Conservation (phyloP, 1,139 yeast genomes). For the Eremothecium sinecaudum region DNA sequence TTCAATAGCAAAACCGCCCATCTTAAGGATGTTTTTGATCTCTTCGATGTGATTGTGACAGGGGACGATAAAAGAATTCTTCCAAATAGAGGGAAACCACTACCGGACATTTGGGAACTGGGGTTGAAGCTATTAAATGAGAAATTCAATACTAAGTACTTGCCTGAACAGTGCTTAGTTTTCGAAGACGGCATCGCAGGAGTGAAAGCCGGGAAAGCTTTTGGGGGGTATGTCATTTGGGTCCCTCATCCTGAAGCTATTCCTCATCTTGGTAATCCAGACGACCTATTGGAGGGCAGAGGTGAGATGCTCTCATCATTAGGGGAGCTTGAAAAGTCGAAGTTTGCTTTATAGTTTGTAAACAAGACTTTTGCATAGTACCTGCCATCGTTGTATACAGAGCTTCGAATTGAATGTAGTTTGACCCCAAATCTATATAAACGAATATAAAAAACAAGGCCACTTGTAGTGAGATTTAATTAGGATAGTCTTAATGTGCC, state of each 20-base stretch:
- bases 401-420: no score
- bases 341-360: slow-evolving; percentile 37
- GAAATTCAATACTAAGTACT: slow-evolving; percentile 40
- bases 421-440: neutral
- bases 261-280: slow-evolving; percentile 40
- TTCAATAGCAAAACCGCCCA: slow-evolving; percentile 62
- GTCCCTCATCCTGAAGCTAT: slow-evolving; percentile 75
- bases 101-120: slow-evolving; percentile 83
- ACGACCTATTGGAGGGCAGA: slow-evolving; percentile 40
- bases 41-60: slow-evolving; percentile 64
- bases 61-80: slow-evolving; percentile 85
- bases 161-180: slow-evolving; percentile 70
- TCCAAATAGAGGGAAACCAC: slow-evolving; percentile 81
- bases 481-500: no score
- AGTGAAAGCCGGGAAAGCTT: slow-evolving; percentile 68
- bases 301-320: slow-evolving; percentile 53
- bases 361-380: no score
- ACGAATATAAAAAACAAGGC: slow-evolving; percentile 1
- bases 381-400: no score
- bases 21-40: slow-evolving; percentile 47
- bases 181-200: slow-evolving; percentile 96
- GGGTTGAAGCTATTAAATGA: slow-evolving; percentile 64
- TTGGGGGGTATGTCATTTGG: slow-evolving; percentile 87
- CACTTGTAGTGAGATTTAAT: no score
- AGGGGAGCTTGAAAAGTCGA: slow-evolving; percentile 43